Evolutionary conservation across 805 yeast species (phyloP).

Genomic region (Kazachstania taianensis): DNA sequence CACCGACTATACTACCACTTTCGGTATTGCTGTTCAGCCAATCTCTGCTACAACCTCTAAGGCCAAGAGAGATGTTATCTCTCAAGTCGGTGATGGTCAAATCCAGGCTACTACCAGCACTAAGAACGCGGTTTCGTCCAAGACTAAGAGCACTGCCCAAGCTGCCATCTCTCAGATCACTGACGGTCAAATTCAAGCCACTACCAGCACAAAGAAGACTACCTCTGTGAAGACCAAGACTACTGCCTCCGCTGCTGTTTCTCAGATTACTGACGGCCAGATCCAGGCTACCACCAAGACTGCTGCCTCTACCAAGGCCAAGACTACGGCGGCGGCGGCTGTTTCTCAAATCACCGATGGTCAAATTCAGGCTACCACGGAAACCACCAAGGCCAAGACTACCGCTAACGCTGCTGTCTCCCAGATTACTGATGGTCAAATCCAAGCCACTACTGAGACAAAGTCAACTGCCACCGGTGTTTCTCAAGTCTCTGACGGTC

Average conservation of each 20-base stretch:
- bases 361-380: slow-evolving; percentile 38
- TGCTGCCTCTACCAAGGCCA: slow-evolving; percentile 27
- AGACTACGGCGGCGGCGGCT: slow-evolving; percentile 39
- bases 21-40: slow-evolving; percentile 36
- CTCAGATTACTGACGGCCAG: slow-evolving; percentile 39
- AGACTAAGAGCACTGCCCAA: slow-evolving; percentile 24
- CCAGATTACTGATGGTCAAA: slow-evolving; percentile 38
- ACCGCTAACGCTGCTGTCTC: slow-evolving; percentile 27
- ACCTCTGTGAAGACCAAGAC: slow-evolving; percentile 29
- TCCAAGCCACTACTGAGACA: slow-evolving; percentile 23
- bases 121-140: slow-evolving; percentile 14
- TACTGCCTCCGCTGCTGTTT: slow-evolving; percentile 32
- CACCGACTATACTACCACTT: slow-evolving; percentile 29
- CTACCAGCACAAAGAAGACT: slow-evolving; percentile 13
- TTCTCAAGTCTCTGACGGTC: slow-evolving; percentile 44
- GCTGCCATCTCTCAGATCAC: slow-evolving; percentile 34
- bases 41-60: slow-evolving; percentile 28
- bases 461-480: slow-evolving; percentile 29
- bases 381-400: no score
- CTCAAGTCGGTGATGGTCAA: slow-evolving; percentile 41
- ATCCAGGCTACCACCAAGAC: slow-evolving; percentile 24
- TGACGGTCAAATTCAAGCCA: slow-evolving; percentile 35
- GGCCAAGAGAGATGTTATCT: slow-evolving; percentile 31
- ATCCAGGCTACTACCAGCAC: slow-evolving; percentile 30
- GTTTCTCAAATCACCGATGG: no score